phyloP scores from a whole-genome alignment of 768 basidiomycete species.

The Mycena belliarum region DNA sequence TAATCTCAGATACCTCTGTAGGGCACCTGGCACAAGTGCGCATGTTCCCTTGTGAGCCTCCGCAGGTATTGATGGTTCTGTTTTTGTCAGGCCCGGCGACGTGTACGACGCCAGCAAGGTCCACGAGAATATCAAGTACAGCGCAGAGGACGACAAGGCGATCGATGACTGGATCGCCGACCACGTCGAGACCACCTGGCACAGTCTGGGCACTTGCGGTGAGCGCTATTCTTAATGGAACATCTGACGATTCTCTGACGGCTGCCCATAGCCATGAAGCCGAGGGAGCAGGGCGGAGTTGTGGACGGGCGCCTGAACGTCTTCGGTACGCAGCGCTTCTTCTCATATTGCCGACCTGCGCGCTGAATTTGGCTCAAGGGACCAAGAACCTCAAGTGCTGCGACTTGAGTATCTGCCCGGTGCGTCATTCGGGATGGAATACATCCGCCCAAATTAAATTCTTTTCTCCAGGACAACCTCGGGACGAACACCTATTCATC shows the following conservation, averaged over 20 bases:
- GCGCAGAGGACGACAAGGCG: constrained; percentile 66
- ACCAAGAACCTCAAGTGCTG: constrained; percentile 68
- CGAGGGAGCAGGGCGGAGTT: constrained; percentile 63
- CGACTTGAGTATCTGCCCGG: constrained; percentile 73
- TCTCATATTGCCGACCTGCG: background rate
- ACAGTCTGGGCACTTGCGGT: constrained; percentile 60
- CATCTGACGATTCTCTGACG: background rate
- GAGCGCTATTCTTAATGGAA: constrained; percentile 8
- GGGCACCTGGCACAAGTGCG: constrained; percentile 52
- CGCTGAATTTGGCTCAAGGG: constrained; percentile 23
- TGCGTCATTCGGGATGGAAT: constrained; percentile 32
- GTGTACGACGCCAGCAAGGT: constrained; percentile 54
- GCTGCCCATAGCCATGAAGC: constrained; percentile 57
- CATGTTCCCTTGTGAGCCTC: background rate
- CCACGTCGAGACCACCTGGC: constrained; percentile 80
- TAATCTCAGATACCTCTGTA: background rate
- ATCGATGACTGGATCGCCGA: constrained; percentile 63
- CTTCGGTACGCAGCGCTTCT: constrained; percentile 35
- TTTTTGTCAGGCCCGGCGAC: constrained; percentile 46
- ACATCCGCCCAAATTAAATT: background rate
- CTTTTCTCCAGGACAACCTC: constrained; percentile 53
- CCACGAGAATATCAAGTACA: constrained; percentile 67
- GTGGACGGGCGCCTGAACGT: constrained; percentile 65
- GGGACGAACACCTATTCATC: constrained; percentile 76
- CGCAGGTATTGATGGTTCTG: background rate